Percentiles rank a stretch among this genome's conserved stretches.
Conservation (phyloP, 371 early-diverging fungal species). For the Lichtheimia hyalospora region DNA sequence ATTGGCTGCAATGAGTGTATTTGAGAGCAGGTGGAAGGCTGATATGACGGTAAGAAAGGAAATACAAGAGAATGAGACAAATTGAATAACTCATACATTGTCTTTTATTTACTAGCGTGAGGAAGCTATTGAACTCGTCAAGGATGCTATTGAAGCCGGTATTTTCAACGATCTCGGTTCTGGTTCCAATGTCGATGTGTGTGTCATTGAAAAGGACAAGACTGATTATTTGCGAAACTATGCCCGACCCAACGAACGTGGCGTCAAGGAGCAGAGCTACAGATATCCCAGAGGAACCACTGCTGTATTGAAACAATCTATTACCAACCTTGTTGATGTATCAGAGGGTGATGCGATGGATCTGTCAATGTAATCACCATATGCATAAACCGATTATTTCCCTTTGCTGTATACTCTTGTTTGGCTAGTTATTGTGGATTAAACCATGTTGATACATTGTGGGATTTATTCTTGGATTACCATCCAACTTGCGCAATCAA, state of each 20-base stretch:
- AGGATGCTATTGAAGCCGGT: slow-evolving; percentile 97
- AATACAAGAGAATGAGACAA: background rate
- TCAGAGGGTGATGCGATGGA: slow-evolving; percentile 55
- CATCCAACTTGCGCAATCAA: no score
- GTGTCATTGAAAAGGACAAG: slow-evolving; percentile 82
- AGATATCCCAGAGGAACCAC: slow-evolving; percentile 47
- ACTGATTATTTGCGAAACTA: slow-evolving; percentile 89
- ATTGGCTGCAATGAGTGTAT: slow-evolving; percentile 96
- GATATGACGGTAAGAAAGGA: slow-evolving; percentile 71
- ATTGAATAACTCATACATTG: background rate
- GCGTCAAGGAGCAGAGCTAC: slow-evolving; percentile 83
- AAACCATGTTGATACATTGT: no score
- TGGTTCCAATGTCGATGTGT: slow-evolving; percentile 98
- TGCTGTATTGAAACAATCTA: slow-evolving; percentile 47
- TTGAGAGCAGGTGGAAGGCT: slow-evolving; percentile 89
- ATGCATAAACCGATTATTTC: background rate
- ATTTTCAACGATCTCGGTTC: slow-evolving; percentile 99
- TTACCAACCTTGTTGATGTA: slow-evolving; percentile 37
- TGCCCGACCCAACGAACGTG: slow-evolving; percentile 87
- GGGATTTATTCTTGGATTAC: no score
- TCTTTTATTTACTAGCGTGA: slow-evolving; percentile 67
- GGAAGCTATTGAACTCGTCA: slow-evolving; percentile 92
- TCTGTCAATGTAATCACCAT: slow-evolving; percentile 36
- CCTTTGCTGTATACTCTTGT: no score
- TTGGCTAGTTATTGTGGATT: no score